These are phyloP conservation scores for Xylaria grammica DNA, from an alignment of 495 filamentous ascomycete genomes.

Conservation along the genomic window DNA sequence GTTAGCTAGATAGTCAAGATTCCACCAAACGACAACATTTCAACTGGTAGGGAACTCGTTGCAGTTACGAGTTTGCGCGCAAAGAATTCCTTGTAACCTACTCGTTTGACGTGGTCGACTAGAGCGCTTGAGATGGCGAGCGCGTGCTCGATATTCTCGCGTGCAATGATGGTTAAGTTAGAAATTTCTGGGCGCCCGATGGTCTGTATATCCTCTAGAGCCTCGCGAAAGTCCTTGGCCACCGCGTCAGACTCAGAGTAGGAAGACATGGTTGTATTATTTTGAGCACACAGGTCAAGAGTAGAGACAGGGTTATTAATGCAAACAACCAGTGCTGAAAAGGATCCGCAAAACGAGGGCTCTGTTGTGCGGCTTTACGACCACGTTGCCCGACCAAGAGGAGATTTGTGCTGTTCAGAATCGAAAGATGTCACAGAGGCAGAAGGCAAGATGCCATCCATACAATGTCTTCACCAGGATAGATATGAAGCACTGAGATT, in stretches of 20 bases:
- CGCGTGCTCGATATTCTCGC: constrained; percentile 94
- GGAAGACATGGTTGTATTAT: constrained; percentile 65
- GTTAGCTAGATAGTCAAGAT: constrained; percentile 24
- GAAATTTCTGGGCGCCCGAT: constrained; percentile 93
- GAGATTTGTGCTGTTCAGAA: constrained; percentile 19
- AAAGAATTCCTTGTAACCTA: constrained; percentile 57
- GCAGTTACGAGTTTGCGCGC: constrained; percentile 6
- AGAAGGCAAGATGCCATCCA: constrained; percentile 28
- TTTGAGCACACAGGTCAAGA: constrained; percentile 23
- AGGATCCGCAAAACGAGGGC: background rate
- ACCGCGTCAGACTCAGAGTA: constrained; percentile 82
- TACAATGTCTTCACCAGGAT: constrained; percentile 35
- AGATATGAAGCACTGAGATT: constrained; percentile 33
- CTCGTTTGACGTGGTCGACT: constrained; percentile 89
- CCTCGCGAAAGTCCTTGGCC: constrained; percentile 91
- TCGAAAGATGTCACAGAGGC: constrained; percentile 34
- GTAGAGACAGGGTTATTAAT: constrained; percentile 16
- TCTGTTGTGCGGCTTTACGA: constrained; percentile 23
- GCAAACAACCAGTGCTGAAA: constrained; percentile 18
- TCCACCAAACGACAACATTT: background rate
- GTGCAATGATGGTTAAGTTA: constrained; percentile 93
- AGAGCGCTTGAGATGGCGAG: constrained; percentile 86
- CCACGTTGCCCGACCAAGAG: constrained; percentile 22
- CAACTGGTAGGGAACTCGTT: constrained; percentile 10
- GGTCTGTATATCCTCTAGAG: constrained; percentile 84